Percentiles rank a stretch among this genome's conserved stretches.
These are phyloP conservation scores for Fusarium poae DNA, from an alignment of 2,329 filamentous ascomycete species.

Conservation along the genomic window DNA sequence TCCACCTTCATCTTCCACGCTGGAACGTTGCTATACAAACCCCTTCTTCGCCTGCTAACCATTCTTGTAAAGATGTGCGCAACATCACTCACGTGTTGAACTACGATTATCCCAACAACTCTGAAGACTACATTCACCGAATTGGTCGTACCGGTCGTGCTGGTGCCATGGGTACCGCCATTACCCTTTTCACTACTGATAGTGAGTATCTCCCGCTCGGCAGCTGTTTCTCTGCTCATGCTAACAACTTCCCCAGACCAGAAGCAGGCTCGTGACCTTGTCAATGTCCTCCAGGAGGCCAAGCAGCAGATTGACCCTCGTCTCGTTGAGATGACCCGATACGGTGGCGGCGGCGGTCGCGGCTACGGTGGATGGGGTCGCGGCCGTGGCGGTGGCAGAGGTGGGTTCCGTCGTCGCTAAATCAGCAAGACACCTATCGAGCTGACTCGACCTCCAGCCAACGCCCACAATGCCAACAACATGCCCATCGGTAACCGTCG, in stretches of 20 bases:
- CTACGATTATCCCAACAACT: conserved; percentile 99
- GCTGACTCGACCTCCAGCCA: conserved; percentile 57
- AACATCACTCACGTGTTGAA: conserved; percentile 99
- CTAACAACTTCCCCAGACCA: conserved; percentile 72
- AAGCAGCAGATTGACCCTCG: conserved; percentile 98
- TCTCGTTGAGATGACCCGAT: conserved; percentile 95
- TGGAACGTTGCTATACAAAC: conserved; percentile 72
- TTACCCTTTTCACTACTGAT: conserved; percentile 99
- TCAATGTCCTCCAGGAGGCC: conserved; percentile 91
- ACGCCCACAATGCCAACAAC: conserved; percentile 67
- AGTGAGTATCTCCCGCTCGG: conserved; percentile 74
- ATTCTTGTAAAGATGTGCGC: conserved; percentile 91
- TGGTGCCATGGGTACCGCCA: conserved; percentile 93
- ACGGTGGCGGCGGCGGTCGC: conserved; percentile 83
- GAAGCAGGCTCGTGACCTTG: conserved; percentile 96
- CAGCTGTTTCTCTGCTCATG: not conserved
- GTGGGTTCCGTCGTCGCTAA: conserved; percentile 59
- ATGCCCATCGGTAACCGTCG: conserved; percentile 64
- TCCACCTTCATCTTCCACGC: conserved; percentile 61
- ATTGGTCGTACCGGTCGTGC: conserved; percentile 97
- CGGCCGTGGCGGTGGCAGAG: conserved; percentile 68
- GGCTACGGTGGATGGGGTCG: conserved; percentile 79
- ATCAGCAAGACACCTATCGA: conserved; percentile 50
- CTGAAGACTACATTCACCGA: conserved; percentile 98
- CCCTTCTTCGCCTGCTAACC: conserved; percentile 79